phyloP scores from a whole-genome alignment of 768 basidiomycete genomes.

The Lactarius sanguifluus region DNA sequence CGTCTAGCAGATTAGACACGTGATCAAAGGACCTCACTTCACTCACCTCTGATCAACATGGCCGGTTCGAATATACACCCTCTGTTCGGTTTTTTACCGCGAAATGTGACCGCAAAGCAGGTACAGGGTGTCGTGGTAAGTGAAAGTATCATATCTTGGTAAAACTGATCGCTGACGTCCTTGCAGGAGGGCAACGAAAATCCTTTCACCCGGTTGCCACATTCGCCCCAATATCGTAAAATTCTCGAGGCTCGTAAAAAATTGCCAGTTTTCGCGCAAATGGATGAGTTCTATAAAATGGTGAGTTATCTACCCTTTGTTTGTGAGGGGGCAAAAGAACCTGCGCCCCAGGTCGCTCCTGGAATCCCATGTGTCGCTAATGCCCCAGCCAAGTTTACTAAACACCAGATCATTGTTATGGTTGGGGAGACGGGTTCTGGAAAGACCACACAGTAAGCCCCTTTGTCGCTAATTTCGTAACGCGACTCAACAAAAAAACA shows the following conservation, averaged over 20 bases:
- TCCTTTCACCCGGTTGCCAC: conserved; percentile 83
- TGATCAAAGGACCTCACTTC: not conserved
- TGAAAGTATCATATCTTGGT: not conserved
- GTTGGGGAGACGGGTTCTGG: conserved; percentile 95
- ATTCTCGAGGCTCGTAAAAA: conserved; percentile 84
- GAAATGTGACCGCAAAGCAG: conserved; percentile 43
- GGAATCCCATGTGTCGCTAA: conserved; percentile 33
- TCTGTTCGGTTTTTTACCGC: conserved; percentile 46
- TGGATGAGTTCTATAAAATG: conserved; percentile 90
- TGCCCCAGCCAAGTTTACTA: conserved; percentile 52
- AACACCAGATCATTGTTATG: conserved; percentile 86
- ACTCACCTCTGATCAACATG: conserved; percentile 2
- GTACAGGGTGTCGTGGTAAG: conserved; percentile 45
- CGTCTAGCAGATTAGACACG: conserved; percentile 11
- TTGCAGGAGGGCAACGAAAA: conserved; percentile 75
- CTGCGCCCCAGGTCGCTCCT: conserved; percentile 31
- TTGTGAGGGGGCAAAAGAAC: conserved; percentile 36
- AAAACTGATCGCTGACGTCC: not conserved
- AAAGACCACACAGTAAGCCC: conserved; percentile 87
- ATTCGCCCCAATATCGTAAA: conserved; percentile 77
- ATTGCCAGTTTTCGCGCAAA: conserved; percentile 88
- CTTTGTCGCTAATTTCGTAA: not conserved
- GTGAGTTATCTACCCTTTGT: conserved; percentile 47
- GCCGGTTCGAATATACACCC: conserved; percentile 34
- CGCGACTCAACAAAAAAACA: conserved; percentile 7